Conservation (phyloP, 23 red algal genomes). For the Cyanidioschyzon merolae region DNA sequence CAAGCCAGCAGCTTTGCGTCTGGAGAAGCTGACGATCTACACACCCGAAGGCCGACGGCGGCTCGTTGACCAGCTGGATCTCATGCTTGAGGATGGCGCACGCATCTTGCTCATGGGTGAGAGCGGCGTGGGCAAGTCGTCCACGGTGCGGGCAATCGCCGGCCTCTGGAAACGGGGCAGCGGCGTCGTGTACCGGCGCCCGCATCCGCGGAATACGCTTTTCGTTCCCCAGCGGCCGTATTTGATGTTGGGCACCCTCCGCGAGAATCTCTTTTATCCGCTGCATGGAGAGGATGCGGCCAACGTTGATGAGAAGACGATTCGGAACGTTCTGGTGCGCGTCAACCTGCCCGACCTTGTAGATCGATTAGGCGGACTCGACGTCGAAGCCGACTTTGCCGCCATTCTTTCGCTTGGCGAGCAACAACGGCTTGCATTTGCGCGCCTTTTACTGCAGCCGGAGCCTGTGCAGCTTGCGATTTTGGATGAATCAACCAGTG, state of each 20-base stretch:
- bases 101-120: slow-evolving; percentile 18
- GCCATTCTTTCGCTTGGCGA: slow-evolving; percentile 71
- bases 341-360: slow-evolving; percentile 66
- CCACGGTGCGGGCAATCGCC: slow-evolving; percentile 18
- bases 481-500: slow-evolving; percentile 70
- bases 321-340: slow-evolving; percentile 31
- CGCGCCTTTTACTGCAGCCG: slow-evolving; percentile 42
- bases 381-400: slow-evolving; percentile 43
- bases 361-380: slow-evolving; percentile 40
- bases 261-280: slow-evolving; percentile 26
- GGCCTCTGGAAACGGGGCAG: slow-evolving; percentile 22
- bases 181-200: slow-evolving; percentile 10
- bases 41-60: neutral
- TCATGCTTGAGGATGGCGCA: neutral
- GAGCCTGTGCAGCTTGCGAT: slow-evolving; percentile 36
- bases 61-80: slow-evolving; percentile 14
- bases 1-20: neutral
- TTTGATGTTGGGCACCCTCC: slow-evolving; percentile 16
- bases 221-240: slow-evolving; percentile 22
- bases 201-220: neutral
- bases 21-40: slow-evolving; percentile 19
- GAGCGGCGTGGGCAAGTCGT: slow-evolving; percentile 32
- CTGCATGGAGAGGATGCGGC: neutral
- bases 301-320: slow-evolving; percentile 19
- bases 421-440: slow-evolving; percentile 94